phyloP scores from a whole-genome alignment of 257 asterid genomes.

The Ajuga chamaepitys region DNA sequence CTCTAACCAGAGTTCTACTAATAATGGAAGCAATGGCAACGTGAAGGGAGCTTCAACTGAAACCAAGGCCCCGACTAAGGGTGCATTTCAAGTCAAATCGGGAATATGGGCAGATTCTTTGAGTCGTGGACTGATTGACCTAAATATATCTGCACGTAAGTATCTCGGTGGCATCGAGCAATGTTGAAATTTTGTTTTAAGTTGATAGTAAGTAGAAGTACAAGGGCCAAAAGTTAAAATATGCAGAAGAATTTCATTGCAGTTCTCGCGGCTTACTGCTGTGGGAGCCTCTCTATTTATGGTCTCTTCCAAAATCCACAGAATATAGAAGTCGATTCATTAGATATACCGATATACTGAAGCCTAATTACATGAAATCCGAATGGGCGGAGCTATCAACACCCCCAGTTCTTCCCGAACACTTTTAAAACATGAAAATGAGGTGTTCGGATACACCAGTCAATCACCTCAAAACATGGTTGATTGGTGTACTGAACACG shows the following conservation, averaged over 20 bases:
- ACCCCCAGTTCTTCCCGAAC: too few species aligned
- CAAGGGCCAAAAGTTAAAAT: too few species aligned
- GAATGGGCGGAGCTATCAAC: too few species aligned
- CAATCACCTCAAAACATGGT: too few species aligned
- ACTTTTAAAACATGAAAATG: too few species aligned
- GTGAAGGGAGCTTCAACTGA: conserved; percentile 31
- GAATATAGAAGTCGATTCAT: neutral
- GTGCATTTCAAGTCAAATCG: conserved; percentile 79
- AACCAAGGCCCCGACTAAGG: conserved; percentile 29
- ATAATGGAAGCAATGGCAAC: conserved; percentile 28
- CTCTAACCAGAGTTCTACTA: conserved; percentile 31
- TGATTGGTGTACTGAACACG: too few species aligned
- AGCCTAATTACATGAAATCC: neutral
- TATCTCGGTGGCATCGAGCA: conserved; percentile 11
- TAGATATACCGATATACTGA: neutral
- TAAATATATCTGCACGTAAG: conserved; percentile 86
- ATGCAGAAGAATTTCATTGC: neutral
- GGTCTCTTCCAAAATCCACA: neutral
- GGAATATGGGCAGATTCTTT: conserved; percentile 98
- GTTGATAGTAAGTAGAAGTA: too few species aligned
- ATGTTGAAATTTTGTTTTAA: too few species aligned
- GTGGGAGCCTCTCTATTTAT: neutral
- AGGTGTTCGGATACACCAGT: too few species aligned
- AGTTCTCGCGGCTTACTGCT: neutral
- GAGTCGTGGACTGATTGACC: conserved; percentile 91